A percentile compares a stretch with the other conserved stretches of the same genome.
phyloP scores from a whole-genome alignment of 2,329 filamentous ascomycete genomes.

The Pseudogymnoascus sp. region DNA sequence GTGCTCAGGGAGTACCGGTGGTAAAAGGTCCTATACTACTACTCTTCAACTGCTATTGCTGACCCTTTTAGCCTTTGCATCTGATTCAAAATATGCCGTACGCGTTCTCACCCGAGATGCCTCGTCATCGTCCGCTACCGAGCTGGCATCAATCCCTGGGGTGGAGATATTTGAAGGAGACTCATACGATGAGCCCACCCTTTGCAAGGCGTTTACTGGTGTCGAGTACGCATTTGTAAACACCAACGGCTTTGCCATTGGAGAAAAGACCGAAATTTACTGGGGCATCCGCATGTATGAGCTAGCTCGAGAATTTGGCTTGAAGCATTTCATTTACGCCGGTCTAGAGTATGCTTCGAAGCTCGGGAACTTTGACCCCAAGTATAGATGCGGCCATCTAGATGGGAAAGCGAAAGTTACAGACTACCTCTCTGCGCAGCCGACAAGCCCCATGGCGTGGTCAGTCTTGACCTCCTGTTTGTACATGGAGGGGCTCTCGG shows the following conservation, averaged over 20 bases:
- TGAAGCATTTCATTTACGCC: constrained; percentile 29
- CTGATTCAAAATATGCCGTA: constrained; percentile 22
- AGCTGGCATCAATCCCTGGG: constrained; percentile 29
- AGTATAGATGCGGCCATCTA: constrained; percentile 32
- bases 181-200: constrained; percentile 28
- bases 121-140: constrained; percentile 26
- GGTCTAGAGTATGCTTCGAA: constrained; percentile 32
- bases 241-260: constrained; percentile 33
- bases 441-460: constrained; percentile 15
- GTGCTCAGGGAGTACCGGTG: constrained; percentile 31
- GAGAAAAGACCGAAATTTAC: constrained; percentile 28
- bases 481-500: constrained; percentile 26
- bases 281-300: constrained; percentile 31
- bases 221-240: constrained; percentile 33
- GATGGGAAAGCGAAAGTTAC: constrained; percentile 32
- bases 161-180: constrained; percentile 33
- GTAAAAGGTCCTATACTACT: constrained; percentile 22
- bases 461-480: constrained; percentile 25
- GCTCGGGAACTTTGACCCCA: constrained; percentile 29
- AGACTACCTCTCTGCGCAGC: constrained; percentile 16
- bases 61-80: background rate
- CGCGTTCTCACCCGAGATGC: constrained; percentile 33
- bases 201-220: constrained; percentile 28
- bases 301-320: constrained; percentile 19
- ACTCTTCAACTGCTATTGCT: background rate